A percentile compares a stretch with the other conserved stretches of the same genome.
These are phyloP conservation scores for Polytrichum commune DNA, from an alignment of 225 moss, liverwort and hornwort genomes.

Conservation along the genomic window DNA sequence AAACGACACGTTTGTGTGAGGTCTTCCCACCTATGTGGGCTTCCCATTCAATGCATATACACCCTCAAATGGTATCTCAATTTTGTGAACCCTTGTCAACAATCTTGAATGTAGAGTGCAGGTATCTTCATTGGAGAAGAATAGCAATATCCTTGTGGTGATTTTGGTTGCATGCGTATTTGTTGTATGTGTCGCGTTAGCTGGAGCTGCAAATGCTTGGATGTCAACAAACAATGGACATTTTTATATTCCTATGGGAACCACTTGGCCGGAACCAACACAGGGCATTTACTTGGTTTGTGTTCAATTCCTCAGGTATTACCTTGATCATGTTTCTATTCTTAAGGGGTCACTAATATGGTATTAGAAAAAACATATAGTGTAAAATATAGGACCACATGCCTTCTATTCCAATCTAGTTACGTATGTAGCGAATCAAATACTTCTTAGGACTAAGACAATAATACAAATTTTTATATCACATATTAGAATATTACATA, in stretches of 20 bases:
- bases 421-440: no score
- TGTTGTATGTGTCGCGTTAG: conserved; percentile 57
- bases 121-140: conserved; percentile 79
- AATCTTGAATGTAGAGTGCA: conserved; percentile 5
- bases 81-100: not conserved
- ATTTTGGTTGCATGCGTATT: conserved; percentile 53
- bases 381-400: no score
- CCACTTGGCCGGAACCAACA: conserved; percentile 23
- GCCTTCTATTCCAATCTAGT: no score
- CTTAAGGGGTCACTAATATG: no score
- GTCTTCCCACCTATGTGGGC: not conserved
- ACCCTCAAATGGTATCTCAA: not conserved
- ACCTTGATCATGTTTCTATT: no score
- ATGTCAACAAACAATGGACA: conserved; percentile 24
- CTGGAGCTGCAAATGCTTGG: conserved; percentile 42
- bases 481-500: no score
- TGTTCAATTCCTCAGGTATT: conserved; percentile 35
- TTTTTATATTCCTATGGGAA: conserved; percentile 31
- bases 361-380: no score
- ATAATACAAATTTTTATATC: no score
- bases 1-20: not conserved
- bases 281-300: conserved; percentile 27
- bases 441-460: no score
- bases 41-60: not conserved
- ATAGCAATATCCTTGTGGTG: conserved; percentile 59